phyloP scores from a whole-genome alignment of 2,329 filamentous ascomycete genomes.

The Graphiopsis chlorocephala region DNA sequence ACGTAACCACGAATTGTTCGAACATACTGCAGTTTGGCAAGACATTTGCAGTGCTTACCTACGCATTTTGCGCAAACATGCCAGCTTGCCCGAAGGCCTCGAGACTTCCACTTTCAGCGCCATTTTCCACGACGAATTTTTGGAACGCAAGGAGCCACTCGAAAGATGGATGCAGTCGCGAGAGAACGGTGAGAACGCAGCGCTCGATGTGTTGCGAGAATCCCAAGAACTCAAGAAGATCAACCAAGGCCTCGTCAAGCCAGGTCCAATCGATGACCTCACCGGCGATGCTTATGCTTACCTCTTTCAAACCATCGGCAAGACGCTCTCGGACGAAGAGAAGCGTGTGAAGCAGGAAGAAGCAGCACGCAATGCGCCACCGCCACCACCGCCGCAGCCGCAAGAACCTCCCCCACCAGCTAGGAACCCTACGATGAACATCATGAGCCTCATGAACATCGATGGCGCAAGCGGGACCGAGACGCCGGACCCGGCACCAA shows the following conservation, averaged over 20 bases:
- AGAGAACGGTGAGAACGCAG: slow-evolving; percentile 43
- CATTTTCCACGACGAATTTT: slow-evolving; percentile 64
- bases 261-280: slow-evolving; percentile 83
- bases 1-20: slow-evolving; percentile 71
- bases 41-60: slow-evolving; percentile 59
- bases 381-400: slow-evolving; percentile 23
- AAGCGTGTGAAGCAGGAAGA: slow-evolving; percentile 28
- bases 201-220: slow-evolving; percentile 63
- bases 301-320: slow-evolving; percentile 67
- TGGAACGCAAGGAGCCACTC: slow-evolving; percentile 56
- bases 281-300: slow-evolving; percentile 84
- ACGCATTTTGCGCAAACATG: slow-evolving; percentile 56
- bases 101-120: slow-evolving; percentile 65
- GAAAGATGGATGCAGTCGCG: slow-evolving; percentile 57
- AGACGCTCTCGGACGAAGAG: slow-evolving; percentile 52
- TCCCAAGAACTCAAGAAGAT: slow-evolving; percentile 70
- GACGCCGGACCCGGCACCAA: slow-evolving; percentile 15
- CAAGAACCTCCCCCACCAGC: slow-evolving; percentile 16
- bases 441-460: slow-evolving; percentile 35
- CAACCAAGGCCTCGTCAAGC: slow-evolving; percentile 85
- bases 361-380: slow-evolving; percentile 22
- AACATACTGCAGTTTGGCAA: slow-evolving; percentile 62
- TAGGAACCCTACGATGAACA: slow-evolving; percentile 33
- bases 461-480: slow-evolving; percentile 28
- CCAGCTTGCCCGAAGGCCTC: slow-evolving; percentile 57